Conservation (phyloP, 805 yeast species). For the Ogataea kodamae region DNA sequence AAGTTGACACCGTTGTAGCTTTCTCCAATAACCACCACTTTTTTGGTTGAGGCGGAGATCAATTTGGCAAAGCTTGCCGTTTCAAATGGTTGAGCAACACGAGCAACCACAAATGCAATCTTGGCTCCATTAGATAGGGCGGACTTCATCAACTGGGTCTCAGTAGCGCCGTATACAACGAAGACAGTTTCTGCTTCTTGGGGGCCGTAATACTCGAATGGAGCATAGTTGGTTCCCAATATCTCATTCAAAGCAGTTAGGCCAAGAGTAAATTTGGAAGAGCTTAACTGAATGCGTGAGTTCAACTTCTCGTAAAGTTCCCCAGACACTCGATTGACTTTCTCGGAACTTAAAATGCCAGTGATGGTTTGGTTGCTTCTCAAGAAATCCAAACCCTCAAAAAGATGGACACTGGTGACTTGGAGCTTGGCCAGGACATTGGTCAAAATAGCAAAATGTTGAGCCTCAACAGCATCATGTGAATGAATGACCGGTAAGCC, state of each 20-base stretch:
- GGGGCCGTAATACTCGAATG: slow-evolving; percentile 71
- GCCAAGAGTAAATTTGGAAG: slow-evolving; percentile 41
- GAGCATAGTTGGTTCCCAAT: slow-evolving; percentile 51
- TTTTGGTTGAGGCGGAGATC: slow-evolving; percentile 56
- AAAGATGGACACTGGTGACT: slow-evolving; percentile 64
- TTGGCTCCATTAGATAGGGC: slow-evolving; percentile 38
- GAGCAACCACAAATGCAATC: slow-evolving; percentile 66
- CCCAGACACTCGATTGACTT: slow-evolving; percentile 38
- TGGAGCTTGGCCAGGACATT: slow-evolving; percentile 61
- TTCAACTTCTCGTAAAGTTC: slow-evolving; percentile 34
- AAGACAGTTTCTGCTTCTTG: slow-evolving; percentile 65
- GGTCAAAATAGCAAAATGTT: slow-evolving; percentile 62
- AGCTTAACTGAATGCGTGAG: slow-evolving; percentile 24
- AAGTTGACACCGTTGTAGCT: slow-evolving; percentile 33
- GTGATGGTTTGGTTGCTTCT: slow-evolving; percentile 47
- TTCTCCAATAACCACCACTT: slow-evolving; percentile 69
- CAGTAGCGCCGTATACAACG: slow-evolving; percentile 75
- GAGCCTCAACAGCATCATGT: slow-evolving; percentile 56
- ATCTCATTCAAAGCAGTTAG: slow-evolving; percentile 48
- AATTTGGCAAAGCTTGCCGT: slow-evolving; percentile 52
- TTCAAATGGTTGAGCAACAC: slow-evolving; percentile 81
- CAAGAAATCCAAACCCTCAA: slow-evolving; percentile 72
- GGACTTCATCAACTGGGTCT: slow-evolving; percentile 50
- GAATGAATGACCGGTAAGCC: slow-evolving; percentile 71
- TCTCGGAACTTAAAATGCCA: slow-evolving; percentile 42